Evolutionary conservation across 2,329 filamentous ascomycete genomes (phyloP).

Genomic region (Botrytis porri): DNA sequence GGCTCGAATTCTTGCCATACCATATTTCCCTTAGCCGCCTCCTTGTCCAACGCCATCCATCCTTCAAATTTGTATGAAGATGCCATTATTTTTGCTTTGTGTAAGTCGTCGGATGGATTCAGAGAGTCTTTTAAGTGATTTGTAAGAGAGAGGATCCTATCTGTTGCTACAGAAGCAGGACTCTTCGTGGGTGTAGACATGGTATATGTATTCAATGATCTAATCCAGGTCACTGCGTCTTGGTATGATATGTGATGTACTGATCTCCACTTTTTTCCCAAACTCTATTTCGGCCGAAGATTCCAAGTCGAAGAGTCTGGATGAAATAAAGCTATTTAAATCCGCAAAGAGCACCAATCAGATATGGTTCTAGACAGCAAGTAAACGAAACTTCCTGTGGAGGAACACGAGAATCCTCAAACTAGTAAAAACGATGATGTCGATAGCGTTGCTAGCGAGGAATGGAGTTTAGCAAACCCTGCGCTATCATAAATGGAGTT

Average conservation of each 20-base stretch:
- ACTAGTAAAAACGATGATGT: not conserved
- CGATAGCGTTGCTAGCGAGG: not conserved
- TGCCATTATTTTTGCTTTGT: constrained; percentile 30
- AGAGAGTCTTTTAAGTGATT: constrained; percentile 32
- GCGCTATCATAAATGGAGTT: not conserved
- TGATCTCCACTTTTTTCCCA: not conserved
- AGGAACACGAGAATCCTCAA: not conserved
- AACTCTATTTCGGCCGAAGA: not conserved
- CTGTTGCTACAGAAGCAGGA: constrained; percentile 26
- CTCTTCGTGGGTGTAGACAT: constrained; percentile 29
- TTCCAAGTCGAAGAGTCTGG: not conserved
- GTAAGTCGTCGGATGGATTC: constrained; percentile 26
- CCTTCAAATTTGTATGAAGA: constrained; percentile 40
- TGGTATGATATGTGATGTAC: not conserved
- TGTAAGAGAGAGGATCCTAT: constrained; percentile 24
- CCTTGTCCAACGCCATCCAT: constrained; percentile 40
- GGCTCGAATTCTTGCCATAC: constrained; percentile 44
- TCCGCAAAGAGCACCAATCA: constrained; percentile 6
- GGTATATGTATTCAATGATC: constrained; percentile 8
- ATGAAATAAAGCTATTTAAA: not conserved
- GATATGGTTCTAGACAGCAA: not conserved
- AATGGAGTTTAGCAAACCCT: not conserved
- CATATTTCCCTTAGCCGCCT: constrained; percentile 39
- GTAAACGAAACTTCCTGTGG: not conserved
- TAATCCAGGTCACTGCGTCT: not conserved